phyloP scores from a whole-genome alignment of 2,329 filamentous ascomycete genomes.

The Cordyceps cicadae region DNA sequence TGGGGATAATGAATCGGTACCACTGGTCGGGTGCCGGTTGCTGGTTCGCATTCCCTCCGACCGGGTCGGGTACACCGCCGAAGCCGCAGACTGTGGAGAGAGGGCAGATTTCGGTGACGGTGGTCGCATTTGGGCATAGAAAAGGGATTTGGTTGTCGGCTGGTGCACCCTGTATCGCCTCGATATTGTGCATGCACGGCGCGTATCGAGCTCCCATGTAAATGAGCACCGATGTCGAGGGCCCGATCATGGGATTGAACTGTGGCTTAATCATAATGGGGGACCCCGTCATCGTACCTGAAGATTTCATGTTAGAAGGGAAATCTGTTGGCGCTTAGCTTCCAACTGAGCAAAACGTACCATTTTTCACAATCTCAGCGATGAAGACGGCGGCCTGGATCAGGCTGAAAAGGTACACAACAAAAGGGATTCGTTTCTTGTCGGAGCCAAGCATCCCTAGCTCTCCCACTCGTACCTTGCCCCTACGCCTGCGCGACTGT shows the following conservation, averaged over 20 bases:
- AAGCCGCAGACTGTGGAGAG: conserved; percentile 82
- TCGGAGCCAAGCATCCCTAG: conserved; percentile 51
- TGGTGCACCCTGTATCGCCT: conserved; percentile 49
- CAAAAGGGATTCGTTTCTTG: conserved; percentile 59
- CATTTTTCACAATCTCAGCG: conserved; percentile 75
- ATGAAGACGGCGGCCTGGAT: conserved; percentile 82
- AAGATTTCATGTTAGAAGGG: conserved; percentile 12
- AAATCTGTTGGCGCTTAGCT: no score
- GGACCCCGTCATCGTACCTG: conserved; percentile 68
- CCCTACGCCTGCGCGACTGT: conserved; percentile 29
- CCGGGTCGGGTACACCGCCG: conserved; percentile 59
- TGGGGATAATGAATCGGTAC: conserved; percentile 92
- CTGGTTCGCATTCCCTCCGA: conserved; percentile 40
- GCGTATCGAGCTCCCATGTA: conserved; percentile 93
- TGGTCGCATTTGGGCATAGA: conserved; percentile 75
- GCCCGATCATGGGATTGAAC: conserved; percentile 97
- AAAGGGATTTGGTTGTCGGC: conserved; percentile 43
- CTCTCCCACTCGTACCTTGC: conserved; percentile 47
- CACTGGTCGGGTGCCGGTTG: conserved; percentile 75
- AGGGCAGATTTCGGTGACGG: conserved; percentile 53
- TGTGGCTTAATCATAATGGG: conserved; percentile 70
- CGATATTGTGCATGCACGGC: conserved; percentile 86
- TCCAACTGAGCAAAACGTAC: conserved; percentile 37
- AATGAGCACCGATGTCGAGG: conserved; percentile 81
- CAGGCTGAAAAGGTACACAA: conserved; percentile 71